Evolutionary conservation across 225 moss, liverwort and hornwort genomes (phyloP).

Genomic region (Physcomitrium patens): DNA sequence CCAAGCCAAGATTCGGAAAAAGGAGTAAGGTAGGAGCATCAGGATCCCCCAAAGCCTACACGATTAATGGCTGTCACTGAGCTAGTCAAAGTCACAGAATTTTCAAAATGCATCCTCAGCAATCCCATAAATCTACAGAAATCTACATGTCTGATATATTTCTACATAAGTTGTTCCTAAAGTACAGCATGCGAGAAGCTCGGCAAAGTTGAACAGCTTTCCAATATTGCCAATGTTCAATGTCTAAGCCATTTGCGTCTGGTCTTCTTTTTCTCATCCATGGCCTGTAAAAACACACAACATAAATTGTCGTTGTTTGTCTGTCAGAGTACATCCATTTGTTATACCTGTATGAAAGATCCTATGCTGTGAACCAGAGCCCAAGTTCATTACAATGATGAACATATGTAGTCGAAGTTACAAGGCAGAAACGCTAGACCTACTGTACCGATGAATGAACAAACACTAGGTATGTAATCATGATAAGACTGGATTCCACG

Average conservation of each 20-base stretch:
- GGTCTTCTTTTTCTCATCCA: slow-evolving; percentile 45
- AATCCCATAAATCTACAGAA: slow-evolving; percentile 16
- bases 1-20: neutral
- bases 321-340: neutral
- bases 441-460: too few relatives aligned
- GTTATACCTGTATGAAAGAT: neutral
- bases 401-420: neutral
- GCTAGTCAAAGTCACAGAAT: neutral
- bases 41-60: neutral
- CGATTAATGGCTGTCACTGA: neutral
- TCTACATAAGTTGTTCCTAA: slow-evolving; percentile 11
- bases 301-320: neutral
- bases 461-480: too few relatives aligned
- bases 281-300: slow-evolving; percentile 34
- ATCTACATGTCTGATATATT: neutral
- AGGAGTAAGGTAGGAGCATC: neutral
- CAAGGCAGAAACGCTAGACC: too few relatives aligned
- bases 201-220: neutral
- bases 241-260: slow-evolving; percentile 47
- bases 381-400: neutral
- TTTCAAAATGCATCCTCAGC: neutral
- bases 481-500: neutral
- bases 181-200: slow-evolving; percentile 23
- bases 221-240: slow-evolving; percentile 16
- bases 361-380: neutral